Base-by-base conservation (phyloP, 306 rosid genomes). In the Cajanus cajan region DNA sequence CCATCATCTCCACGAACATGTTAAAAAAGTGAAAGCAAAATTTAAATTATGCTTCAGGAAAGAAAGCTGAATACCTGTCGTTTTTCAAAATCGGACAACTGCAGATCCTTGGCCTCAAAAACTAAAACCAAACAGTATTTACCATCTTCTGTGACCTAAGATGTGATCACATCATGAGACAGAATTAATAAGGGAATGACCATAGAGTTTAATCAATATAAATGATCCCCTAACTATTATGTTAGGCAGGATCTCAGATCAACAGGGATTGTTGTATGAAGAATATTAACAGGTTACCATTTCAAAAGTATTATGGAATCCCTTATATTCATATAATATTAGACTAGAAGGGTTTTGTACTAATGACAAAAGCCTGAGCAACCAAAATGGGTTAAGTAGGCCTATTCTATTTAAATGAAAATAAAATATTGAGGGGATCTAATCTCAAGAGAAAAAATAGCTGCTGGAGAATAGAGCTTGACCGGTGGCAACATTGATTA, bases 41-140 rank as follows among this genome's bases (percentile, higher is more conserved):
- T 68, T 7, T 3, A 44, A 41, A n/a, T n/a, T 63, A 79, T 28
- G 63, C 71, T 57, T 54, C 76, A 69, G 52, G 50, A 54, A 47
- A 71, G 52, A 21, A 21, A 68, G 24, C 39, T 59, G 52, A 72
- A 68, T 84, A 92, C 98, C 96, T 91, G 97, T 92, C 98, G 90
- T 77, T 62, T n/a, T 71, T 92, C 98, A 86, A 95, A 95, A 87
- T 91, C 98, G 50, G 96, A 91, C 61, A 92, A 79, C 80, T 85
- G 64, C 82, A 92, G 84, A 76, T 94, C 89, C 83, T 85, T 95
- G 34, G 98, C 98, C 88, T 90, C 90, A 50, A 95, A 92, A 75
- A 81, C 91, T 81, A 95, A 87, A 80, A 84, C 93, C 86, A 95
- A 77, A 82, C 81, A 74, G 83, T 95, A 95, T 83, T 89, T 90